These are phyloP conservation scores for Striga asiatica DNA, from an alignment of 257 asterid genomes.

Conservation along the genomic window DNA sequence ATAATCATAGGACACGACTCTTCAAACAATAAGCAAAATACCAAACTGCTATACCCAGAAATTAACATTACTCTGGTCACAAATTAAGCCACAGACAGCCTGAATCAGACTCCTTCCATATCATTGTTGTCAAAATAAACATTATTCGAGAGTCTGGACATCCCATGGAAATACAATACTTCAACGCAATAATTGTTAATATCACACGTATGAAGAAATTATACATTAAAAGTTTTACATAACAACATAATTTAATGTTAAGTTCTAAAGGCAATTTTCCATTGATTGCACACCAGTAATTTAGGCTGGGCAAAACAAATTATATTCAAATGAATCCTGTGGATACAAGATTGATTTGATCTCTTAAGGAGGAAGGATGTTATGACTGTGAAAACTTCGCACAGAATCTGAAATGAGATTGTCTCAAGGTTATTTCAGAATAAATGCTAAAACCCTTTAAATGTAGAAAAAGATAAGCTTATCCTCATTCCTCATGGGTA, in stretches of 20 bases:
- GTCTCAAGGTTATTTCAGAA: not conserved
- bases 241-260: not conserved
- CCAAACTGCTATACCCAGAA: not conserved
- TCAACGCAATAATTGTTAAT: not conserved
- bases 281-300: no score
- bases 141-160: not conserved
- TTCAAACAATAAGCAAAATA: not conserved
- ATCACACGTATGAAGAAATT: no score
- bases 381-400: conserved; percentile 1
- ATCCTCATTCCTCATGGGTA: not conserved
- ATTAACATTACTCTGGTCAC: not conserved
- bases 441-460: not conserved
- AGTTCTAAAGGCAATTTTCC: not conserved
- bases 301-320: no score
- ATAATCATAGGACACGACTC: not conserved
- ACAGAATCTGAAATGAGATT: not conserved
- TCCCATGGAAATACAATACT: not conserved
- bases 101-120: not conserved
- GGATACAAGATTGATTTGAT: conserved; percentile 7
- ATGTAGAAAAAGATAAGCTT: conserved; percentile 4
- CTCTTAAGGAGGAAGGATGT: not conserved
- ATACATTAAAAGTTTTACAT: no score
- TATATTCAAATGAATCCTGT: not conserved
- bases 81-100: not conserved
- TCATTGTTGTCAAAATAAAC: not conserved